A percentile compares a stretch with the other conserved stretches of the same genome.
These are phyloP conservation scores for Rhynchosporium graminicola DNA, from an alignment of 2,329 filamentous ascomycete species.

Conservation along the genomic window DNA sequence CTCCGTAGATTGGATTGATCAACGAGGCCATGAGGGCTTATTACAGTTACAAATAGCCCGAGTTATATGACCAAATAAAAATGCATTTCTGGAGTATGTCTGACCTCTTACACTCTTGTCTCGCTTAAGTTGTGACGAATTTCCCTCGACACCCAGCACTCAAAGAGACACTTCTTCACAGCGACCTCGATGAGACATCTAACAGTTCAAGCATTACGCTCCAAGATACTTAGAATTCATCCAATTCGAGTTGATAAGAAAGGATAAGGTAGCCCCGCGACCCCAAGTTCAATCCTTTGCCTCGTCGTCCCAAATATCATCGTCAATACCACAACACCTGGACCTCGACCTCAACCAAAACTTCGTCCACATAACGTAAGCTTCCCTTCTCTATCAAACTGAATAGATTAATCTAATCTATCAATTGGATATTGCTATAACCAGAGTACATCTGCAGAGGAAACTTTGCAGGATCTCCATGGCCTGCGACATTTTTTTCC, in stretches of 20 bases:
- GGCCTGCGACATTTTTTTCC: no score
- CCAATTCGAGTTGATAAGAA: not conserved
- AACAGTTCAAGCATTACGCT: not conserved
- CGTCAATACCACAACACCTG: not conserved
- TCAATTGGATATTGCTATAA: no score
- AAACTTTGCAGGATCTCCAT: no score
- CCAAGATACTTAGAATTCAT: not conserved
- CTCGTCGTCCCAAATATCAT: not conserved
- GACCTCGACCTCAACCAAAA: not conserved
- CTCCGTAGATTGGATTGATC: no score
- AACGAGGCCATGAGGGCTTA: not conserved
- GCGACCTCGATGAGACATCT: not conserved
- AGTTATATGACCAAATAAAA: no score
- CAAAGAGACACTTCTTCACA: not conserved
- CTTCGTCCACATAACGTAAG: not conserved
- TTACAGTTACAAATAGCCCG: not conserved
- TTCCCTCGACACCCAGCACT: not conserved
- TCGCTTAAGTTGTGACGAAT: not conserved
- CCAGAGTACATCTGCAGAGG: no score
- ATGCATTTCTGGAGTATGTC: not conserved
- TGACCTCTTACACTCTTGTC: not conserved
- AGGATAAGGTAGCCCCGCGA: not conserved
- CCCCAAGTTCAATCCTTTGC: not conserved
- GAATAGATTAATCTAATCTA: no score
- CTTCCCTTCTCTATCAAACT: no score